Evolutionary conservation across 192 early-diverging fungal genomes (phyloP), one percentile per base, ranked within the genome.

Genomic region (Gigaspora rosea): DNA sequence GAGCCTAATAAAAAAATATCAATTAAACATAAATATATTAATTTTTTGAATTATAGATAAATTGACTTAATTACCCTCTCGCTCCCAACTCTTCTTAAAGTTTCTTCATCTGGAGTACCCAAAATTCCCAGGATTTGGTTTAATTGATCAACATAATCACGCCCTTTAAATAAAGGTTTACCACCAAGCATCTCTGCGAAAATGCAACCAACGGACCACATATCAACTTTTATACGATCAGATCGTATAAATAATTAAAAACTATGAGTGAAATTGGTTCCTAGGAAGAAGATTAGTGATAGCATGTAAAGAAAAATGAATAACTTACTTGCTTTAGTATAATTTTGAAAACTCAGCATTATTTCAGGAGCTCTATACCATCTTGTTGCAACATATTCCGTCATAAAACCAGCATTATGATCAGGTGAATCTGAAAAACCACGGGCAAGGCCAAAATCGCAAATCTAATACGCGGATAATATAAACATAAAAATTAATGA

Each of bases 301-400:
- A 27, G 27, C 27, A 27, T 0, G 27, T 27, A 27, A 27, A 27
- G 0, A 27, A 27, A 27, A 49, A 51, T 62, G 62, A n/a, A 18
- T 11, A 13, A 79, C 87, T 79, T 87, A 88, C 88, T 98, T 36
- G 98, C 97, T 91, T 99, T 99, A 74, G 97, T 98, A 86, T 99
- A 99, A 67, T 89, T 93, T 75, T 95, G 92, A 85, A 98, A 98
- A 69, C 95, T 95, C 54, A 99, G 87, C 93, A 99, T 96, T 77
- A 99, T 95, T 78, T 99, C 98, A 22, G 98, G 98, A 16, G 98
- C 95, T 61, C 98, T 88, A 85, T 98, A 99, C 96, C 96, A 99
- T 78, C 98, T 86, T n/a, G 98, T 99, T 52, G 98, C 98, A 36
- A 99, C 98, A 76, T 99, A 99, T 83, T 99, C 98, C 20, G 98